These are phyloP conservation scores for Xylariaceae sp. DNA, from an alignment of 2,329 filamentous ascomycete genomes.

Conservation along the genomic window DNA sequence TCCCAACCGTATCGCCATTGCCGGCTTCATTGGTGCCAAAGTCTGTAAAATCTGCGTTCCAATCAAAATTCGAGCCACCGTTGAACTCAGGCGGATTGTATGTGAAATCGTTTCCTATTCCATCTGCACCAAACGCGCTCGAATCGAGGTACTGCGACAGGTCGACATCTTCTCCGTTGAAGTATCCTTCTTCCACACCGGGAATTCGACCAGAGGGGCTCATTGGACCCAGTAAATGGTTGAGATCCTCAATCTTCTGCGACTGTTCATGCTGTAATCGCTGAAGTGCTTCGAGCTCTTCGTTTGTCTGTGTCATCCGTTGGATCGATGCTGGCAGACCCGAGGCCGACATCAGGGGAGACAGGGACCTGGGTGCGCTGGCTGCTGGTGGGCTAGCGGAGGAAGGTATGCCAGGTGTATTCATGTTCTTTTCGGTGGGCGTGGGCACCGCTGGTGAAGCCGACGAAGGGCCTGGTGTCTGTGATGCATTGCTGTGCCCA, in stretches of 20 bases:
- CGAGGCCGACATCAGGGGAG: conserved; percentile 39
- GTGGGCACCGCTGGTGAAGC: conserved; percentile 17
- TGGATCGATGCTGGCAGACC: conserved; percentile 47
- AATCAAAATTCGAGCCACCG: conserved; percentile 16
- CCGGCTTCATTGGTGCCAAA: conserved; percentile 11
- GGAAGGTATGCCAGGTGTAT: conserved; percentile 4
- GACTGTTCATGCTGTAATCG: conserved; percentile 77
- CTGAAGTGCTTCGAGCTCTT: conserved; percentile 74
- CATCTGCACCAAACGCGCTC: conserved; percentile 23
- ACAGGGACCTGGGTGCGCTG: conserved; percentile 35
- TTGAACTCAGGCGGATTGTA: conserved; percentile 33
- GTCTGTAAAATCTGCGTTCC: conserved; percentile 19
- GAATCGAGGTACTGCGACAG: conserved; percentile 49
- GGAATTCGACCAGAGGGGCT: conserved; percentile 77
- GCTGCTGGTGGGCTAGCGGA: conserved; percentile 12
- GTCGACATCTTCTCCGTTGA: conserved; percentile 40
- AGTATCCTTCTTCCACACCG: conserved; percentile 51
- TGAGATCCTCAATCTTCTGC: conserved; percentile 69
- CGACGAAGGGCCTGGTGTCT: conserved; percentile 20
- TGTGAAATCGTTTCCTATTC: conserved; percentile 33
- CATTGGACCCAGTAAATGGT: conserved; percentile 70
- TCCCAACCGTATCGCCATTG: conserved; percentile 12
- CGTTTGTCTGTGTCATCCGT: conserved; percentile 63
- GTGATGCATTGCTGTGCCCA: conserved; percentile 11
- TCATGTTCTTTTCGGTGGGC: conserved; percentile 17